Percentiles rank a stretch among this genome's conserved stretches.
These are phyloP conservation scores for Neolentinus lepideus DNA, from an alignment of 1,284 basidiomycete species.

Conservation along the genomic window DNA sequence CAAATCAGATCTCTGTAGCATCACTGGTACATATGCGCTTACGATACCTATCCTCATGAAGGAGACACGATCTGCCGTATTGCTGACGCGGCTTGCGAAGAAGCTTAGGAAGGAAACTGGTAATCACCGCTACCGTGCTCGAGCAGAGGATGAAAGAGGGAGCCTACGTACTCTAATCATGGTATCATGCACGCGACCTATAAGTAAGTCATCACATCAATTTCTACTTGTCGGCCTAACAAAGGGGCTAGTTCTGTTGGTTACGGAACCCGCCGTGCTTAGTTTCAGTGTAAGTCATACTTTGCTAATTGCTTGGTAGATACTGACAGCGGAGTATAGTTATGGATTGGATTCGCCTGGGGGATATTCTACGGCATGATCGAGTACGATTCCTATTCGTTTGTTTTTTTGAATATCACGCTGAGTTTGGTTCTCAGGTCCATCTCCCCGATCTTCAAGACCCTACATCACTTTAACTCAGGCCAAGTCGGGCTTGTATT, in stretches of 20 bases:
- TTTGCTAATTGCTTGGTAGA: not conserved
- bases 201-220: conserved; percentile 37
- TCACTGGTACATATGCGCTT: conserved; percentile 36
- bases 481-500: conserved; percentile 62
- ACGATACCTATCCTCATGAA: conserved; percentile 41
- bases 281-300: conserved; percentile 54
- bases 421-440: conserved; percentile 31
- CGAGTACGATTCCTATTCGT: conserved; percentile 34
- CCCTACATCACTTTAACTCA: conserved; percentile 59
- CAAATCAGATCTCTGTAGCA: conserved; percentile 20
- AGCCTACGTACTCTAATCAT: conserved; percentile 50
- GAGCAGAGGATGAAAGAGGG: conserved; percentile 55
- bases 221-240: conserved; percentile 1
- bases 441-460: conserved; percentile 51
- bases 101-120: conserved; percentile 57
- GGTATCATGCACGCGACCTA: conserved; percentile 61
- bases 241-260: conserved; percentile 41
- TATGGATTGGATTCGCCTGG: conserved; percentile 78
- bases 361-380: conserved; percentile 69
- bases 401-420: not conserved
- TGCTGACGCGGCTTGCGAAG: conserved; percentile 53
- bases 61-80: conserved; percentile 59
- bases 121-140: conserved; percentile 51
- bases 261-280: conserved; percentile 72
- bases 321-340: conserved; percentile 24